Conservation (phyloP, 768 basidiomycete species). For the Polyporus arcularius region DNA sequence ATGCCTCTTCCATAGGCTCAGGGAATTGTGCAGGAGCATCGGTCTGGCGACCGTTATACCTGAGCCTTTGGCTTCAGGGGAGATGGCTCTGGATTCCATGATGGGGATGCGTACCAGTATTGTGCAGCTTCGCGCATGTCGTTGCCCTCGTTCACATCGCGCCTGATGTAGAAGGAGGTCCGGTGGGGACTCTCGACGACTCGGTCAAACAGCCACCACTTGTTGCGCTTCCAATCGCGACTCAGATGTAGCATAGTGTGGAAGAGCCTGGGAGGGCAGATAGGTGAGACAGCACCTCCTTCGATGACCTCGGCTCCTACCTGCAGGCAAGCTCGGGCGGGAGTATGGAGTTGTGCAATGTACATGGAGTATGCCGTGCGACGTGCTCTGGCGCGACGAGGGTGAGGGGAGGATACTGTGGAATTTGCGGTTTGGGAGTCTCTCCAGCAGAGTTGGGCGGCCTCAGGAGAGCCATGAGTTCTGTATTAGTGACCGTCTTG, state of each 20-base stretch:
- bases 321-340: constrained; percentile 73
- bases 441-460: constrained; percentile 44
- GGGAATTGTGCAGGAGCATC: constrained; percentile 60
- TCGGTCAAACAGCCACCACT: constrained; percentile 85
- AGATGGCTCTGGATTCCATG: not conserved
- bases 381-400: constrained; percentile 66
- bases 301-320: constrained; percentile 13
- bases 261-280: constrained; percentile 47
- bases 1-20: constrained; percentile 76
- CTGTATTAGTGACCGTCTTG: constrained; percentile 35
- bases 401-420: constrained; percentile 52
- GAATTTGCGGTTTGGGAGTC: constrained; percentile 30
- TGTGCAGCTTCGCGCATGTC: constrained; percentile 73
- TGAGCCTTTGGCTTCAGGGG: constrained; percentile 28
- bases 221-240: constrained; percentile 65
- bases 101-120: constrained; percentile 55
- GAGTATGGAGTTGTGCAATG: constrained; percentile 66
- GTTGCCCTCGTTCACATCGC: constrained; percentile 33
- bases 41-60: constrained; percentile 78
- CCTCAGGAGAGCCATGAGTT: constrained; percentile 60
- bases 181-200: constrained; percentile 83
- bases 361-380: constrained; percentile 71
- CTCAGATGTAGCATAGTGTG: constrained; percentile 69
- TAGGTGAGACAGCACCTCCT: not conserved
- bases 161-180: constrained; percentile 73